Conservation (phyloP, 179 eudicot species). For the Spergularia azorica region DNA sequence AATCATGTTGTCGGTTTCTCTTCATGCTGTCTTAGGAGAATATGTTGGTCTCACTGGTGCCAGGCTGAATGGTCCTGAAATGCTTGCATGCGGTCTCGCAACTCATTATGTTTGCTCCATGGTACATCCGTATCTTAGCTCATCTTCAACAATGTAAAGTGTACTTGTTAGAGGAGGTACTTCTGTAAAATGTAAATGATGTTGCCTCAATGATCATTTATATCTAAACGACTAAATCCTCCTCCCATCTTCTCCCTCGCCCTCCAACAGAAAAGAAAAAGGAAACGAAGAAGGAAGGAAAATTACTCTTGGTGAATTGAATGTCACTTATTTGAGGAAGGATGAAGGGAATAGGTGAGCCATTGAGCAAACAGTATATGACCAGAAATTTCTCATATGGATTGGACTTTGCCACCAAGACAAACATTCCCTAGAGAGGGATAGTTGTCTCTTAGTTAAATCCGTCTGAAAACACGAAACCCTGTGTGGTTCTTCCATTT, state of each 20-base stretch:
- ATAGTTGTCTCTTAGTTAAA: background rate
- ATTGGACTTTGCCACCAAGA: background rate
- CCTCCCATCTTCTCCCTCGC: background rate
- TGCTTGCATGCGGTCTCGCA: conserved; percentile 98
- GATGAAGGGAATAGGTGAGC: background rate
- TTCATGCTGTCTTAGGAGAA: conserved; percentile 54
- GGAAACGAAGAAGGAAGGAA: background rate
- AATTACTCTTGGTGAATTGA: background rate
- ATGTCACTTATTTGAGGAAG: background rate
- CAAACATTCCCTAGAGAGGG: background rate
- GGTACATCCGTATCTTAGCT: conserved; percentile 35
- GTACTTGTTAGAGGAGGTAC: background rate
- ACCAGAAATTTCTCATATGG: background rate
- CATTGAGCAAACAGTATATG: background rate
- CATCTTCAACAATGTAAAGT: background rate
- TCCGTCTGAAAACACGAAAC: background rate
- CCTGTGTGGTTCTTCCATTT: background rate
- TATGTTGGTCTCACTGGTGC: conserved; percentile 81
- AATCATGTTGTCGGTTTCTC: background rate
- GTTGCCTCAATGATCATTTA: background rate
- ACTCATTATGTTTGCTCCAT: conserved; percentile 76
- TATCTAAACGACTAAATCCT: background rate
- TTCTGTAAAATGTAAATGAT: background rate
- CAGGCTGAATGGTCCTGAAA: conserved; percentile 92
- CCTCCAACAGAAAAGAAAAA: background rate